Evolutionary conservation across 345 rosid species (phyloP).

Genomic region (Brassica napus): Da-Ae NC_063438.1:17962501-17963000

Average conservation of each 20-base stretch:
- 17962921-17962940: neutral
- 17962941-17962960: neutral
- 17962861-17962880: neutral
- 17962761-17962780: neutral
- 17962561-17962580: neutral
- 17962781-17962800: neutral
- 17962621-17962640: neutral
- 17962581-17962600: conserved; percentile 8
- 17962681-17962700: neutral
- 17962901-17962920: neutral
- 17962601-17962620: conserved; percentile 7
- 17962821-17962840: too few species aligned
- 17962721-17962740: neutral
- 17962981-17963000: too few species aligned
- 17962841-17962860: too few species aligned
- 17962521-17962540: neutral
- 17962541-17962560: neutral
- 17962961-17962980: neutral
- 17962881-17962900: neutral
- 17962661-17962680: neutral
- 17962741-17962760: neutral
- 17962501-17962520: neutral
- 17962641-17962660: conserved; percentile 21
- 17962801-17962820: too few species aligned
- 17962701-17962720: neutral